Conservation (phyloP, 2,329 filamentous ascomycete genomes). For the Fusarium sterilihyphosum region DNA sequence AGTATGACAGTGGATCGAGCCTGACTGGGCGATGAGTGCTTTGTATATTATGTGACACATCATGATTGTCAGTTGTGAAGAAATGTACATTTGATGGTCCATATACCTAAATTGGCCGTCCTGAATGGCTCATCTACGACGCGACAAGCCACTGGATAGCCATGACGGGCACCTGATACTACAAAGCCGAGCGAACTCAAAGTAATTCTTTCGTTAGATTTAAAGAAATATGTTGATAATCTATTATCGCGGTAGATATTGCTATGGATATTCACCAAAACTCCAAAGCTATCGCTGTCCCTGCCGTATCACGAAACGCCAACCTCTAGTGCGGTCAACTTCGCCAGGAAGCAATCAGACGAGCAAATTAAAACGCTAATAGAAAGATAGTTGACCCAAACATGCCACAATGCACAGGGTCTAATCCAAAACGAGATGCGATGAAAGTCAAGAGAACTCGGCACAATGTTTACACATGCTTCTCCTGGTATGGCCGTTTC, state of each 20-base stretch:
- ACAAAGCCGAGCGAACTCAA: neutral
- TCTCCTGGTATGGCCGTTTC: conserved; percentile 22
- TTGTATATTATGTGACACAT: neutral
- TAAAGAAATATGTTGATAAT: neutral
- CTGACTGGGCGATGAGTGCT: conserved; percentile 26
- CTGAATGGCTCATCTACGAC: neutral
- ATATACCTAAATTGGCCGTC: neutral
- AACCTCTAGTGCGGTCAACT: conserved; percentile 33
- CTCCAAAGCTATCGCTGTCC: conserved; percentile 22
- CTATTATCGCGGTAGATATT: conserved; percentile 25
- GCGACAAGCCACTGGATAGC: neutral
- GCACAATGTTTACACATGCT: conserved; percentile 15
- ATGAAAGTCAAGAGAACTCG: conserved; percentile 11
- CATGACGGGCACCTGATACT: neutral
- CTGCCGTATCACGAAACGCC: conserved; percentile 31
- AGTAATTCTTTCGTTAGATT: neutral
- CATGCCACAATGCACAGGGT: conserved; percentile 21
- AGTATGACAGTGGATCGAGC: conserved; percentile 49
- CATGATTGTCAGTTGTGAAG: neutral
- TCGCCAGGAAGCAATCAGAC: conserved; percentile 33
- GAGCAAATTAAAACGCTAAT: neutral
- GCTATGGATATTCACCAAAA: conserved; percentile 30
- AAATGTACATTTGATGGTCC: neutral
- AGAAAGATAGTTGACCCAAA: conserved; percentile 1
- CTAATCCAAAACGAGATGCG: conserved; percentile 2